Evolutionary conservation across 495 filamentous ascomycete genomes (phyloP).

Genomic region (Platismatia glauca): DNA sequence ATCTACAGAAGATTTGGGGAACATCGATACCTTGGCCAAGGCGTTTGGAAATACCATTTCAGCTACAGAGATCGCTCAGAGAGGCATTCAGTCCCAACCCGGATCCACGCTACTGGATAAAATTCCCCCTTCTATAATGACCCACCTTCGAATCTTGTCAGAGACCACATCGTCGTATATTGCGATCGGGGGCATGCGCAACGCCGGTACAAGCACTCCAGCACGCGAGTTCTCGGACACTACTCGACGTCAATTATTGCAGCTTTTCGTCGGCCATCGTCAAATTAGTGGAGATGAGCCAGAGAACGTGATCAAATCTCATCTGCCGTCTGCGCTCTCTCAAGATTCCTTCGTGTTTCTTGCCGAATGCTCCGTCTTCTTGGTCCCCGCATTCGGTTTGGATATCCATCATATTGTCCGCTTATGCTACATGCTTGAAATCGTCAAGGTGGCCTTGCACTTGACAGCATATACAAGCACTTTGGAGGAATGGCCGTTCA

Average conservation of each 20-base stretch:
- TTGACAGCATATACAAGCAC: slow-evolving; percentile 34
- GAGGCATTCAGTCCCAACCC: slow-evolving; percentile 68
- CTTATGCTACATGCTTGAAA: slow-evolving; percentile 85
- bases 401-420: slow-evolving; percentile 76
- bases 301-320: slow-evolving; percentile 17
- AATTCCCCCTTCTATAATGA: slow-evolving; percentile 70
- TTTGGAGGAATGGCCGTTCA: slow-evolving; percentile 33
- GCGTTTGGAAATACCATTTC: slow-evolving; percentile 84
- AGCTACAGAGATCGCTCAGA: slow-evolving; percentile 83
- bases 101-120: slow-evolving; percentile 73
- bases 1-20: slow-evolving; percentile 41
- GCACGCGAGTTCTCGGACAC: slow-evolving; percentile 59
- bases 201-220: slow-evolving; percentile 49
- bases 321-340: slow-evolving; percentile 33
- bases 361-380: slow-evolving; percentile 58
- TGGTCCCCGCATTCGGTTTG: slow-evolving; percentile 61
- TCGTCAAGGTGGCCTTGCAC: slow-evolving; percentile 64
- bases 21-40: slow-evolving; percentile 60
- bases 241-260: slow-evolving; percentile 63
- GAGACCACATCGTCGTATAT: slow-evolving; percentile 84
- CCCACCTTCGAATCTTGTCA: slow-evolving; percentile 80
- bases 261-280: slow-evolving; percentile 60
- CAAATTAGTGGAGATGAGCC: slow-evolving; percentile 24
- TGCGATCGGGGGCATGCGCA: slow-evolving; percentile 60
- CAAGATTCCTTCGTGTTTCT: slow-evolving; percentile 84